phyloP scores from a whole-genome alignment of 192 early-diverging fungal species.

The Coemansia guatemalensis region DNA sequence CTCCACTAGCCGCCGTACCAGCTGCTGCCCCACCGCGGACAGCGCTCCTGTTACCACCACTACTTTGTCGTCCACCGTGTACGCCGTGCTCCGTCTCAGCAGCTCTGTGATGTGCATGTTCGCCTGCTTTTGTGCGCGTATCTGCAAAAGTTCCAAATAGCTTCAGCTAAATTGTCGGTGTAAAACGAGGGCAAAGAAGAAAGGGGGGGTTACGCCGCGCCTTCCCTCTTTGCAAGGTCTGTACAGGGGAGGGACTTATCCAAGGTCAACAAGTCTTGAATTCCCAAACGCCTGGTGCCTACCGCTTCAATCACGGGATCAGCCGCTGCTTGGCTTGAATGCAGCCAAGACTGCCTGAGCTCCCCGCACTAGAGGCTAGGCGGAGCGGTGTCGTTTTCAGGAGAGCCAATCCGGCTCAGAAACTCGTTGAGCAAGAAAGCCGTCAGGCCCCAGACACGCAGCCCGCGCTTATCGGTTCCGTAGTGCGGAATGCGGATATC shows the following conservation, averaged over 20 bases:
- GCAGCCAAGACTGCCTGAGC: neutral
- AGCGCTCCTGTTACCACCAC: slow-evolving; percentile 40
- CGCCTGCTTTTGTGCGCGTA: neutral
- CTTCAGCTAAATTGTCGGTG: neutral
- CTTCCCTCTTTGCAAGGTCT: neutral
- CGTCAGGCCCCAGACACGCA: slow-evolving; percentile 79
- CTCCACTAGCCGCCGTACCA: slow-evolving; percentile 7
- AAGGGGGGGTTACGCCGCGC: neutral
- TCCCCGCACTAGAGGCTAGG: neutral
- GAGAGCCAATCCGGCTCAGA: slow-evolving; percentile 20
- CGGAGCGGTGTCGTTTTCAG: slow-evolving; percentile 6
- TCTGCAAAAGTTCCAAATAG: neutral
- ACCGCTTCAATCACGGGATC: too few relatives aligned
- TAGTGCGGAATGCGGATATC: slow-evolving; percentile 61
- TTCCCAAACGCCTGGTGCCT: neutral
- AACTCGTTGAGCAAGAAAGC: slow-evolving; percentile 71
- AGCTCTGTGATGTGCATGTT: neutral
- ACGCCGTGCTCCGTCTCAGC: neutral
- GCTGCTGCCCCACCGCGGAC: slow-evolving; percentile 20
- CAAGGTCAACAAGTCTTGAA: neutral
- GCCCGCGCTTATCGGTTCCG: slow-evolving; percentile 50
- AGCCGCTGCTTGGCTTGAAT: neutral
- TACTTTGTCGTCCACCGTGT: slow-evolving; percentile 29
- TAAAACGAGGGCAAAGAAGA: slow-evolving; percentile 8
- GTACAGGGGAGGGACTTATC: neutral